Evolutionary conservation across 2,329 filamentous ascomycete genomes (phyloP), one percentile per base, ranked within the genome.

Genomic region (Lasiodiplodia citricola): DNA sequence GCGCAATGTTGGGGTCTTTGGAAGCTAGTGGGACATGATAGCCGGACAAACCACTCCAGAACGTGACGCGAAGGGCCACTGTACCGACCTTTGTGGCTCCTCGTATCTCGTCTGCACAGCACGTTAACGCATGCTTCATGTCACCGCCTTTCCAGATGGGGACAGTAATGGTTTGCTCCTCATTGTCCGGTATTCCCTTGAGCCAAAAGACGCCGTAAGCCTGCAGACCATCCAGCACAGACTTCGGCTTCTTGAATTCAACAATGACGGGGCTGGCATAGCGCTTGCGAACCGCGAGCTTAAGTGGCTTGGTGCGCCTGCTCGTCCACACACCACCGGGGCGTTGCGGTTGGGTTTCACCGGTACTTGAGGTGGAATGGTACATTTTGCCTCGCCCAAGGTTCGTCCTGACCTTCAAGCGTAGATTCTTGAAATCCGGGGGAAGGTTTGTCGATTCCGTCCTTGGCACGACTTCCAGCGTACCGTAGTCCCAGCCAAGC

Each of bases 401-500:
- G 57, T 83, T 86, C 1, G 88, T 88, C 54, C 85, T 84, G 64
- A 91, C 76, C 74, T 90, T 91, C 70, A 91, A 78, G 58, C 87
- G 83, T 44, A 86, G 80, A 31, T 83, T 80, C 28, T 80, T 75
- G 10, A 88, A 75, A 11, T 86, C 81, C 1, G 82, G 74, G 0
- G 86, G 82, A 1, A 90, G 79, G n/a, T 83, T 78, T 16, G 83
- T 82, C 2, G 80, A 80, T 63, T 81, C 83, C 14, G 89, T 79
- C 0, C 81, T 75, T 0, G 86, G 83, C n/a, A 86, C 83, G 52
- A 92, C 80, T 70, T 92, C 88, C 0, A 93, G 74, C 0, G 91
- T 93, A 5, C 91, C 91, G 68, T 89, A 90, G 28, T 92, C 88
- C 90, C 91, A 93, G 1, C 91, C 91, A 0, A 88, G 79, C 38